Percentiles rank a stretch among this genome's conserved stretches.
Conservation (phyloP, 2,329 filamentous ascomycete genomes). For the Colletotrichum coccodes region DNA sequence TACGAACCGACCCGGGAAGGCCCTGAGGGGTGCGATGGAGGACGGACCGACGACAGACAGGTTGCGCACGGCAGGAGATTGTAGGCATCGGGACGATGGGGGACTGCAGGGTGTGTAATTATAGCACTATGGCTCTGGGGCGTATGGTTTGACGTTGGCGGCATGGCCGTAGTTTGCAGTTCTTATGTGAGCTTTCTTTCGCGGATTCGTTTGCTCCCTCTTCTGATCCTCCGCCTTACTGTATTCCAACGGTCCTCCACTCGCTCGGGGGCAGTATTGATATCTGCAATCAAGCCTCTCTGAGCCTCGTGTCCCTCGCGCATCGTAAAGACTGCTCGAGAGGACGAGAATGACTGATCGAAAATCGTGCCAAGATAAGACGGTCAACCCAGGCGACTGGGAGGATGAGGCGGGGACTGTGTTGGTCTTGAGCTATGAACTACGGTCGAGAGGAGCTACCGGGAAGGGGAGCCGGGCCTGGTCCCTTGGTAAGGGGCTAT, state of each 20-base stretch:
- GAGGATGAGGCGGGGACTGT: not conserved
- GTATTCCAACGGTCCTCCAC: no score
- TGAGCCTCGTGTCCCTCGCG: not conserved
- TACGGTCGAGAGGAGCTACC: not conserved
- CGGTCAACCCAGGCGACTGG: not conserved
- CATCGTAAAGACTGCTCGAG: not conserved
- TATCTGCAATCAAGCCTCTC: no score
- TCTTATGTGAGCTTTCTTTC: slow-evolving; percentile 7
- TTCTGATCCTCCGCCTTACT: not conserved
- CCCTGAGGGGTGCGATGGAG: not conserved
- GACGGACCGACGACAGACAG: not conserved
- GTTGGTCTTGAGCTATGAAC: not conserved
- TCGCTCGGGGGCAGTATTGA: not conserved
- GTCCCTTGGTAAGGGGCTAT: not conserved
- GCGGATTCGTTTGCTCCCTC: not conserved
- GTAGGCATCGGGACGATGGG: not conserved
- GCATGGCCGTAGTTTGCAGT: slow-evolving; percentile 26
- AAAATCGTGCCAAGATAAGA: no score
- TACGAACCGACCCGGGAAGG: not conserved
- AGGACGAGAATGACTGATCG: not conserved
- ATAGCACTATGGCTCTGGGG: slow-evolving; percentile 18
- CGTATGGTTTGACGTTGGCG: slow-evolving; percentile 11
- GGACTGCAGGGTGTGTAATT: slow-evolving; percentile 8
- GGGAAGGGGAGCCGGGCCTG: no score
- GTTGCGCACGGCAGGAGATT: not conserved